Base-by-base conservation (phyloP, 495 filamentous ascomycete genomes). In the Neurospora sp. region DNA sequence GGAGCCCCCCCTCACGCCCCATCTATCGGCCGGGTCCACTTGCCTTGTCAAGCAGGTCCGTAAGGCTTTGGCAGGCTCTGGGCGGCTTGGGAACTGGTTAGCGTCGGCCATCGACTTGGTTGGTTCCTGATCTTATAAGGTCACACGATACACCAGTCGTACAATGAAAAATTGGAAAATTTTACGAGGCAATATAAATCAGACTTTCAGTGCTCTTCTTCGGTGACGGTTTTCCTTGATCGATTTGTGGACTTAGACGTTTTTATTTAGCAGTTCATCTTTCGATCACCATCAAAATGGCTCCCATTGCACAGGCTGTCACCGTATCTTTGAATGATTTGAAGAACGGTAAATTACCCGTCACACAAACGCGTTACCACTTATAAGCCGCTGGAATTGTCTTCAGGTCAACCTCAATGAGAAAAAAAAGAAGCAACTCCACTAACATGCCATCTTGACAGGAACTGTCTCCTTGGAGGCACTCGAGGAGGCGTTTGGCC, bases 401-500 rank as follows among this genome's bases (percentile, higher is more conserved):
- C 19, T 36, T 34, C 54, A 34, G 28, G 13, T 66, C 13, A 66
- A 17, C 24, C 2, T 31, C 5, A 4, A 66, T 17, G 21, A 54
- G 21, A 54, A 31, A 19, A 5, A 6, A 24, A 17, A 7, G n/a
- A 66, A 17, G 2, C 8, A 66, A 66, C 28, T 66, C 54, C 5
- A 34, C 28, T 66, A 19, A 66, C 54, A 34, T 36, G 15, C 13
- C 28, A 34, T 69, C 24, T 71, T 39, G 6, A 73, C 54, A 77
- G 93, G 92, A 34, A 87, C 88, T 62, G 86, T 97, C 71, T 86
- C 91, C 7, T 92, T 93, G 72, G 87, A 90, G 31, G 88, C 88
- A 0, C 87, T 99, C 15, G 91, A 92, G 74, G 87, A 91, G 75
- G 96, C 96, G 4, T 98, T 99, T 78, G 96, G 96, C 3, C 93